Evolutionary conservation across 805 yeast genomes (phyloP).

Genomic region (Zygosaccharomyces kombuchaensis): DNA sequence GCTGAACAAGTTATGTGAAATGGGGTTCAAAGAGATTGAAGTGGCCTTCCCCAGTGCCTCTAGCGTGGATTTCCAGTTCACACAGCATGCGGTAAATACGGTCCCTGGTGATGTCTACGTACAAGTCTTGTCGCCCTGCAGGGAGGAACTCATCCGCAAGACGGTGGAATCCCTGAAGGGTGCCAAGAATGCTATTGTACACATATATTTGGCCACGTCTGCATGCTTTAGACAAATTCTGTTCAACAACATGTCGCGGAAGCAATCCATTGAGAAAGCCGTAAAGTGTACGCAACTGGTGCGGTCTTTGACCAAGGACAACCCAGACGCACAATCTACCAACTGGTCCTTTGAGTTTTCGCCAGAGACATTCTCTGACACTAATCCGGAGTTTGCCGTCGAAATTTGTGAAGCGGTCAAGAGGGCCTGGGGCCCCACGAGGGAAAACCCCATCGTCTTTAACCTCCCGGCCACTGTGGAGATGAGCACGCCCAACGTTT

Average conservation of each 20-base stretch:
- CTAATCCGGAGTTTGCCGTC: constrained; percentile 67
- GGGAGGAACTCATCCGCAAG: constrained; percentile 68
- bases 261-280: constrained; percentile 65
- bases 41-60: constrained; percentile 80
- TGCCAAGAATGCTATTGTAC: constrained; percentile 67
- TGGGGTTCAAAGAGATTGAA: constrained; percentile 78
- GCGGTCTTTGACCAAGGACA: constrained; percentile 67
- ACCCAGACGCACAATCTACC: constrained; percentile 58
- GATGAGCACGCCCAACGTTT: constrained; percentile 68
- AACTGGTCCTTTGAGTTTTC: constrained; percentile 70
- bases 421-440: constrained; percentile 75
- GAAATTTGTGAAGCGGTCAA: constrained; percentile 78
- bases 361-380: constrained; percentile 74
- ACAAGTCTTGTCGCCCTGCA: constrained; percentile 69
- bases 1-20: constrained; percentile 63
- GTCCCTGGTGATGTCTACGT: constrained; percentile 72
- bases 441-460: constrained; percentile 67
- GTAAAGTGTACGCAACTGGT: constrained; percentile 66
- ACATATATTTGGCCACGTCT: constrained; percentile 71
- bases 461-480: constrained; percentile 81
- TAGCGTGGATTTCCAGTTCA: constrained; percentile 77
- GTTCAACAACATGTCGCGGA: constrained; percentile 59
- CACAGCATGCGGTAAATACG: constrained; percentile 71
- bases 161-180: constrained; percentile 71
- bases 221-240: constrained; percentile 72